Evolutionary conservation across 2,329 filamentous ascomycete genomes (phyloP).

Genomic region (Pseudogymnoascus sp.): DNA sequence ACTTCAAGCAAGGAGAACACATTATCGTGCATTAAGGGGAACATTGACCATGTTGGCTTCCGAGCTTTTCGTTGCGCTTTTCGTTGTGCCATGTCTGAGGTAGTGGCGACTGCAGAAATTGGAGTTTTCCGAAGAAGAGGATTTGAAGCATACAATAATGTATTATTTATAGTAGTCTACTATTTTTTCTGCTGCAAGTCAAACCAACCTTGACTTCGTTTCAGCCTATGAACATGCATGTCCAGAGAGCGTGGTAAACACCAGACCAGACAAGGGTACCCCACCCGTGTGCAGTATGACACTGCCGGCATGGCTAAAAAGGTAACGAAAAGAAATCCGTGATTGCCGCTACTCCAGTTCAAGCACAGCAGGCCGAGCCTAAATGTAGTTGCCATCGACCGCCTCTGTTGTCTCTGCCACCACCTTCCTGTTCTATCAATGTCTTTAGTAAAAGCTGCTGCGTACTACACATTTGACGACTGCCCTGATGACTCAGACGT

Average conservation of each 20-base stretch:
- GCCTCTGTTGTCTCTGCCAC: neutral
- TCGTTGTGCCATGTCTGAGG: neutral
- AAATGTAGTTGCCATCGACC: neutral
- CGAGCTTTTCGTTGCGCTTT: slow-evolving; percentile 7
- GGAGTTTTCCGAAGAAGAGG: neutral
- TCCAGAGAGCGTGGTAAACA: neutral
- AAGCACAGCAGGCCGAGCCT: neutral
- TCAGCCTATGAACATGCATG: neutral
- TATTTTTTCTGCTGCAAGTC: neutral
- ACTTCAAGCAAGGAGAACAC: slow-evolving; percentile 28
- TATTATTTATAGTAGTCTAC: neutral
- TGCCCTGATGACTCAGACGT: neutral
- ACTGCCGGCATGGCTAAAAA: neutral
- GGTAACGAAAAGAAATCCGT: neutral
- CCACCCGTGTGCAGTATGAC: neutral
- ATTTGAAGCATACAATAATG: neutral
- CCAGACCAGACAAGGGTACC: neutral
- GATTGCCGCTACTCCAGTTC: neutral
- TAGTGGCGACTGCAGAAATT: neutral
- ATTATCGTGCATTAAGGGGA: slow-evolving; percentile 27
- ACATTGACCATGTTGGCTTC: slow-evolving; percentile 29
- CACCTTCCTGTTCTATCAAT: neutral
- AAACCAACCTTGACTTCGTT: neutral
- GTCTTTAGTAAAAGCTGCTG: neutral
- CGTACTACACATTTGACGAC: neutral